phyloP scores from a whole-genome alignment of 2,329 filamentous ascomycete genomes.

The Ophiosphaerella korrae region DNA sequence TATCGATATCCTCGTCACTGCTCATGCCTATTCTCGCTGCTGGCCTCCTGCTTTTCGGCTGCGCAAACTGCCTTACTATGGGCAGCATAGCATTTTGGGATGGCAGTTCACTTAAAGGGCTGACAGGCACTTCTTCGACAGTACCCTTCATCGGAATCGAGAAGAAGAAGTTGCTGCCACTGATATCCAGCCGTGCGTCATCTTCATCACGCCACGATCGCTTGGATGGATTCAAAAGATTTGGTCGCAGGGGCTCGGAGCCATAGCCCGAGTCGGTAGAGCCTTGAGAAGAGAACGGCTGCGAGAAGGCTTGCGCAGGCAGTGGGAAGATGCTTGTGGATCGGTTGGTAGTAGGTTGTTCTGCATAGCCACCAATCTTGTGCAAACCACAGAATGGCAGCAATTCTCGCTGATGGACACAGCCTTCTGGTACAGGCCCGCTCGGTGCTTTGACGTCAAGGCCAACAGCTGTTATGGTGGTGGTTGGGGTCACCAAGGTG shows the following conservation, averaged over 20 bases:
- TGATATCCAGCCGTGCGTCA: constrained; percentile 20
- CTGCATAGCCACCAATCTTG: constrained; percentile 71
- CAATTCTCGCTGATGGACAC: constrained; percentile 62
- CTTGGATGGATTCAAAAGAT: constrained; percentile 45
- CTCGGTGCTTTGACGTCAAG: constrained; percentile 31
- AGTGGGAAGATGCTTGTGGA: constrained; percentile 36
- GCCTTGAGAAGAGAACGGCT: constrained; percentile 41
- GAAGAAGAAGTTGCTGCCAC: constrained; percentile 35
- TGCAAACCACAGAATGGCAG: constrained; percentile 81
- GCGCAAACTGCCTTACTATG: constrained; percentile 33
- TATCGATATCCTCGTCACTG: constrained; percentile 34
- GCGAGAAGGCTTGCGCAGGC: constrained; percentile 39
- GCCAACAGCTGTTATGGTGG: constrained; percentile 8
- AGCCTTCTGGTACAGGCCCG: constrained; percentile 25
- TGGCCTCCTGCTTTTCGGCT: constrained; percentile 33
- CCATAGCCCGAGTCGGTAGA: constrained; percentile 32
- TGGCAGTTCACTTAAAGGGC: constrained; percentile 40
- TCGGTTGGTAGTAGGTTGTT: constrained; percentile 57
- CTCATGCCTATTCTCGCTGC: constrained; percentile 15
- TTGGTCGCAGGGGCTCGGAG: constrained; percentile 30
- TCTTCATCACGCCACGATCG: constrained; percentile 50
- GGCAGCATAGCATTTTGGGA: constrained; percentile 21
- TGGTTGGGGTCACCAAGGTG: constrained; percentile 23
- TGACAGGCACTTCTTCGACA: constrained; percentile 42
- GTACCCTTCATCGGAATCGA: constrained; percentile 26